These are phyloP conservation scores for Marasmius fiardii DNA, from an alignment of 1,284 basidiomycete genomes.

Conservation along the genomic window DNA sequence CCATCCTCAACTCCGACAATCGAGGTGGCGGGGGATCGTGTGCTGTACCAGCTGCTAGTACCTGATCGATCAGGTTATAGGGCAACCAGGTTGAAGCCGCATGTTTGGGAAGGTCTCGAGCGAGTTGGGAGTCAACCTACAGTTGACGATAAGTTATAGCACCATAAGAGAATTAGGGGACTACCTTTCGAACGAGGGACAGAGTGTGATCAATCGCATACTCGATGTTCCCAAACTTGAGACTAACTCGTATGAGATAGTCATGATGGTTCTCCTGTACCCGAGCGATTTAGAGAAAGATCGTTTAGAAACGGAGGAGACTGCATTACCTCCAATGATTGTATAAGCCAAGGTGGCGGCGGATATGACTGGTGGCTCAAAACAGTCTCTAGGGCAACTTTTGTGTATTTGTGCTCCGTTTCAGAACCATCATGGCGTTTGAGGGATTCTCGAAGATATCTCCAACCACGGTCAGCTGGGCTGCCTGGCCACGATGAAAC, in stretches of 20 bases:
- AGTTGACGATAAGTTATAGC: slow-evolving; percentile 8
- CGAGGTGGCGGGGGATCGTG: slow-evolving; percentile 36
- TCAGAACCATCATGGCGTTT: slow-evolving; percentile 74
- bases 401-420: slow-evolving; percentile 73
- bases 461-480: slow-evolving; percentile 80
- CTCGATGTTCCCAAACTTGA: slow-evolving; percentile 79
- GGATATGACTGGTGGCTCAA: slow-evolving; percentile 61
- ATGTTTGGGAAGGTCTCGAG: slow-evolving; percentile 51
- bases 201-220: slow-evolving; percentile 75
- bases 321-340: slow-evolving; percentile 59
- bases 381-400: slow-evolving; percentile 75
- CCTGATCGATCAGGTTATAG: slow-evolving; percentile 85
- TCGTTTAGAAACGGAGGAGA: slow-evolving; percentile 9
- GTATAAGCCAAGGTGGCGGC: slow-evolving; percentile 82
- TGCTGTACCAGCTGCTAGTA: slow-evolving; percentile 65
- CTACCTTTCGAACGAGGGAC: slow-evolving; percentile 67
- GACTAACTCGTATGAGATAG: slow-evolving; percentile 69
- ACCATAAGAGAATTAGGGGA: background rate
- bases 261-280: slow-evolving; percentile 70
- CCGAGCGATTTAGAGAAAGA: slow-evolving; percentile 15
- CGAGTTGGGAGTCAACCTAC: slow-evolving; percentile 58
- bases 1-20: slow-evolving; percentile 49
- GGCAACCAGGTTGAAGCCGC: slow-evolving; percentile 74
- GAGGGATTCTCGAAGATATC: slow-evolving; percentile 81
- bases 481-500: slow-evolving; percentile 83